phyloP scores from a whole-genome alignment of 106 monocot genomes.

The Allium sativum region DNA sequence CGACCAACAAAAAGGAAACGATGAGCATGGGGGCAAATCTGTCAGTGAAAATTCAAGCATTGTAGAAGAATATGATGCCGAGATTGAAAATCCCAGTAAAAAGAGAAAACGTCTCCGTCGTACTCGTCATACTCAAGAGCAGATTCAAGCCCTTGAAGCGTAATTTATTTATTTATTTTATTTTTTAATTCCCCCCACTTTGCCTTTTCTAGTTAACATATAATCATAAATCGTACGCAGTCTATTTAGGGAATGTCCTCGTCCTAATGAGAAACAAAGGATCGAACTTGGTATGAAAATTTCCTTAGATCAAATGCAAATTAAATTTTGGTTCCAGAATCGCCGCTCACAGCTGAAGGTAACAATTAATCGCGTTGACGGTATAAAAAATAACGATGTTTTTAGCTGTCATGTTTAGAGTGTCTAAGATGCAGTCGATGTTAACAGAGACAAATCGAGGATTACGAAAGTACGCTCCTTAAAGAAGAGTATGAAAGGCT shows the following conservation, averaged over 20 bases:
- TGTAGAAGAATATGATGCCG: slow-evolving; percentile 26
- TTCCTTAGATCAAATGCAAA: slow-evolving; percentile 56
- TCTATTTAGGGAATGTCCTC: slow-evolving; percentile 59
- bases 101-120: slow-evolving; percentile 39
- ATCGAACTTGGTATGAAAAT: slow-evolving; percentile 61
- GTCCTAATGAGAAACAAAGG: slow-evolving; percentile 88
- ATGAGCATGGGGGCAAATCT: slow-evolving; percentile 40
- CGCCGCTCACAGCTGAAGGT: slow-evolving; percentile 95
- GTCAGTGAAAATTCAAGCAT: slow-evolving; percentile 32
- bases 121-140: slow-evolving; percentile 48
- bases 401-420: background rate
- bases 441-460: slow-evolving; percentile 7
- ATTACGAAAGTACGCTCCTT: slow-evolving; percentile 38
- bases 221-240: slow-evolving; percentile 5
- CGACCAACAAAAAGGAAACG: background rate
- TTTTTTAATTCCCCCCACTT: background rate
- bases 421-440: background rate
- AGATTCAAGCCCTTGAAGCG: slow-evolving; percentile 65
- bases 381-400: background rate
- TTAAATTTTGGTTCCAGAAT: slow-evolving; percentile 99
- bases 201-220: background rate
- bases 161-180: slow-evolving; percentile 7
- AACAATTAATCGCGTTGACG: background rate
- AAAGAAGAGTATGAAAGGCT: slow-evolving; percentile 78
- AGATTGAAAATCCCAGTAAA: slow-evolving; percentile 29